Percentiles rank a stretch among this genome's conserved stretches.
Evolutionary conservation across 2,329 filamentous ascomycete species (phyloP).

Genomic region (Scedosporium dehoogii): DNA sequence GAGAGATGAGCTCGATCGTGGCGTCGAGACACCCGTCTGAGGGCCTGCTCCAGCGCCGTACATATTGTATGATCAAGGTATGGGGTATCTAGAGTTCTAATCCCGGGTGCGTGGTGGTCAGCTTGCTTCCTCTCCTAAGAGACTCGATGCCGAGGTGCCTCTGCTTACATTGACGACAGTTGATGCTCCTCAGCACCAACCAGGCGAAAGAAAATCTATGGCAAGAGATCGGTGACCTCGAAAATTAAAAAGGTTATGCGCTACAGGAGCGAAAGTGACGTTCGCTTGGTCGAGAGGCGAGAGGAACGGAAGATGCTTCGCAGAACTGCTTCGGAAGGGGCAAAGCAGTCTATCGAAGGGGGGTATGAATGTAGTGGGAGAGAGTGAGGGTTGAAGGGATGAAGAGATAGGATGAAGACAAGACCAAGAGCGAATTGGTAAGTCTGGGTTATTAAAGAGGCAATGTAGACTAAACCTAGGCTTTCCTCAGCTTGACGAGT

Average conservation of each 20-base stretch:
- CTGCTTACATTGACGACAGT: neutral
- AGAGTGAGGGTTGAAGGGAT: neutral
- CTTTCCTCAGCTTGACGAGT: neutral
- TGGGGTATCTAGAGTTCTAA: slow-evolving; percentile 27
- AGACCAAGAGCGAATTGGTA: neutral
- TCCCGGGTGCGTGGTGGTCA: neutral
- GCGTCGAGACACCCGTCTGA: slow-evolving; percentile 94
- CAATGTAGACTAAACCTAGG: neutral
- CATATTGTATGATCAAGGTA: slow-evolving; percentile 48
- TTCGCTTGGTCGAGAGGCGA: neutral
- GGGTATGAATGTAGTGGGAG: neutral
- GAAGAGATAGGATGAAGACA: neutral
- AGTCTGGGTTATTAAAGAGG: neutral
- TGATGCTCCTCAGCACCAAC: neutral
- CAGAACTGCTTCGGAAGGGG: neutral
- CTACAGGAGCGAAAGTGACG: neutral
- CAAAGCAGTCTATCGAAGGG: neutral
- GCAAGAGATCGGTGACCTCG: neutral
- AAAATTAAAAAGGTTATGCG: neutral
- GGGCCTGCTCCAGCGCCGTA: slow-evolving; percentile 75
- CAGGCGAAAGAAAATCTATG: neutral
- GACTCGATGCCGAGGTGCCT: neutral
- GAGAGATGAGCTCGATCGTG: slow-evolving; percentile 84
- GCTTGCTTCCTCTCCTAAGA: neutral
- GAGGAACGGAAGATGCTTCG: neutral